phyloP scores from a whole-genome alignment of 805 yeast genomes.

The Zygoascus biomembranicola region DNA sequence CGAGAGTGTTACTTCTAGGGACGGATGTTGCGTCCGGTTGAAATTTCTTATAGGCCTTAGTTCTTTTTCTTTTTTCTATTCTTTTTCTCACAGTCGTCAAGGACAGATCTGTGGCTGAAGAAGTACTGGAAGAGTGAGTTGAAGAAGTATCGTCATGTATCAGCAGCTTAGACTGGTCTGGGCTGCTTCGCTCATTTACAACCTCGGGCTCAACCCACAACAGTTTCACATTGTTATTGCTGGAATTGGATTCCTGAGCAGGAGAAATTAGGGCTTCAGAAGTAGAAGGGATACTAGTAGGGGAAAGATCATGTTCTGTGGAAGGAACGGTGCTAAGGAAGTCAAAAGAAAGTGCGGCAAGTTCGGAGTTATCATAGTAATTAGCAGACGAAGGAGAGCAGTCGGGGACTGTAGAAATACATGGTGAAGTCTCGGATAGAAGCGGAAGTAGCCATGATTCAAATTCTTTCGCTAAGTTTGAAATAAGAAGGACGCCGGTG shows the following conservation, averaged over 20 bases:
- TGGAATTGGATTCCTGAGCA: neutral
- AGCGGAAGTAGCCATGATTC: neutral
- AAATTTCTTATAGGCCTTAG: neutral
- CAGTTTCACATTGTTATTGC: neutral
- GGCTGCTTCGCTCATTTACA: neutral
- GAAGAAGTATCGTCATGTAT: neutral
- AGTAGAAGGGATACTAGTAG: neutral
- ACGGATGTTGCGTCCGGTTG: neutral
- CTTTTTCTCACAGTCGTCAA: conserved; percentile 5
- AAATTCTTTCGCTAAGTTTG: neutral
- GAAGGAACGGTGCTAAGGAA: neutral
- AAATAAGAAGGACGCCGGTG: neutral
- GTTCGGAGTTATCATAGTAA: neutral
- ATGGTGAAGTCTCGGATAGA: neutral
- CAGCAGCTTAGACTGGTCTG: neutral
- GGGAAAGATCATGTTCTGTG: neutral
- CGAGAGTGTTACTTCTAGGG: conserved; percentile 10
- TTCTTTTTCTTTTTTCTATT: conserved; percentile 7
- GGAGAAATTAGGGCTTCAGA: neutral
- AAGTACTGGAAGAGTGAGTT: neutral
- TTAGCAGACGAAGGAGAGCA: neutral
- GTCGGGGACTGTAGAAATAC: neutral
- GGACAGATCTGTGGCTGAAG: neutral
- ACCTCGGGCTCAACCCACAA: neutral
- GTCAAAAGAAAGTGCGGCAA: neutral